Evolutionary conservation across 805 yeast genomes (phyloP), one percentile per base, ranked within the genome.

Genomic region (Candida arabinofermentans): DNA sequence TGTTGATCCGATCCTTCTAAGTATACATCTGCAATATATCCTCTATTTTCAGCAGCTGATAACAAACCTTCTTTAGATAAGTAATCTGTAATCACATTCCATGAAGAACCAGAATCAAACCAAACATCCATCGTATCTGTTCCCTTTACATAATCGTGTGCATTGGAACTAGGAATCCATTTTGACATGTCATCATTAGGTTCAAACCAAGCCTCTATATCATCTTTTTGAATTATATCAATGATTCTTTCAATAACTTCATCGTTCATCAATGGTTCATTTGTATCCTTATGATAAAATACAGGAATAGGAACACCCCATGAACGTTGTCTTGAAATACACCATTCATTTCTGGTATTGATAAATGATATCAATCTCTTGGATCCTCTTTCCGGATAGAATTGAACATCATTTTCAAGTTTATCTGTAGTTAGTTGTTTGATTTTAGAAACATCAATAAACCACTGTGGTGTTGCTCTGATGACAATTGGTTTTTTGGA

Each of bases 271-370:
- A 88, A 49, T 1, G 89, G 83, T 37, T 73, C 79, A n/a, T 77
- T 83, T 1, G 86, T 76, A 27, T 69, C 69, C 40, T 66, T 67
- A 35, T 75, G 67, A 62, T 83, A 86, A 8, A 93, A 64, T 0
- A 86, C 93, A 1, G 99, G 98, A 30, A 93, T 85, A 1, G 99
- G 99, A 26, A 93, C 97, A 35, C 99, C 99, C 99, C 99, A 93
- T 16, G 77, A 72, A 50, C 99, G 78, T 61, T 93, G 99, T 54
- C 99, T 72, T 2, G 98, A 90, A 24, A 93, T 89, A 65, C 99
- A 93, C 99, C 99, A 93, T 58, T 93, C 99, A 48, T 80, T 79
- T 64, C 99, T 77, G 37, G 82, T 79, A 17, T 67, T 70, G 23
- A 89, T 74, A 57, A 91, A 93, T 12, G 95, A 77, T 2, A 70